Base-by-base conservation (phyloP, 2,329 filamentous ascomycete species). In the Dothideomycetes sp. region DNA sequence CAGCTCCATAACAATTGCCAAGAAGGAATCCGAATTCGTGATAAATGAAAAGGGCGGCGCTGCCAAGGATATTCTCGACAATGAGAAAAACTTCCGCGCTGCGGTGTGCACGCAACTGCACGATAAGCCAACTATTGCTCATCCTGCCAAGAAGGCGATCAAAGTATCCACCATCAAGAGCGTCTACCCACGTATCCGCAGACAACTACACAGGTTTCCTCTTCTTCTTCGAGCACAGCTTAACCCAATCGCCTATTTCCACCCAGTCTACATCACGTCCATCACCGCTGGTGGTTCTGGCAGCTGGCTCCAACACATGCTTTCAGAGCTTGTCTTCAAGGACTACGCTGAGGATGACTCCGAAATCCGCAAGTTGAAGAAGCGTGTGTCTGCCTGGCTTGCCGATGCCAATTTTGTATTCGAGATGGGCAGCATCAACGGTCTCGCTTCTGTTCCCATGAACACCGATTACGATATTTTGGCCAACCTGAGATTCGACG, bases 331-430 rank as follows among this genome's bases (percentile, higher is more conserved):
- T 15, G 52, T 74, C 12, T 73, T 75, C 58, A 64, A 68, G 45
- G 58, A 66, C 32, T 66, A 72, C 47, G 56, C 61, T 3, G 55
- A 59, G 4, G 53, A 60, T 31, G 62, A 66, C 39, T 52, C 56
- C 3, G 65, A 70, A 38, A 59, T 73, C 34, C 56, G 62, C 36
- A 55, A 59, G 18, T 58, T 74, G 0, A 63, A 70, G 49, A 52
- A 55, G 3, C 59, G 64, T 12, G 62, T 74, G 36, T 65, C 64
- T 2, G 50, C 58, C 4, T 74, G 69, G 68, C 62, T 72, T 11
- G 55, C 65, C 2, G 64, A 70, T 34, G 69, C 70, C 11, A 73
- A 72, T 42, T 72, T 73, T 46, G 65, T 63, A n/a, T 51, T 72
- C 4, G 58, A 70, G 35, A 49, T 73, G 0, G 58, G 53, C n/a